A percentile compares a stretch with the other conserved stretches of the same genome.
These are phyloP conservation scores for Sporothrix dimorphospora DNA, from an alignment of 2,329 filamentous ascomycete species.

Conservation along the genomic window DNA sequence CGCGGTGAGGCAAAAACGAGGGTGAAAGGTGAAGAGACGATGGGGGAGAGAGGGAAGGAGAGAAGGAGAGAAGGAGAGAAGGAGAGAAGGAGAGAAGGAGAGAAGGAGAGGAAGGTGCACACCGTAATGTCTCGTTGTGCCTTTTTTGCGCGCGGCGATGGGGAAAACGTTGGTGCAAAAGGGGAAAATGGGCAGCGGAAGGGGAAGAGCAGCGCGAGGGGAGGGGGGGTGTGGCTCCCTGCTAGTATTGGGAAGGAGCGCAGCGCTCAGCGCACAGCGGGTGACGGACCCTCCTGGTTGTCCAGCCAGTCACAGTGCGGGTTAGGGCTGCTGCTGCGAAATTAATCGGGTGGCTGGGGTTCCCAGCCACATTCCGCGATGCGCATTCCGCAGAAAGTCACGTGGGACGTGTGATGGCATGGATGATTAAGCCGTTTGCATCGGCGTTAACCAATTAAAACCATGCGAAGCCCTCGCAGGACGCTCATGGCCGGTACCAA, in stretches of 20 bases:
- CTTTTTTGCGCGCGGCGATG: conserved; percentile 20
- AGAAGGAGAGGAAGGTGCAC: background rate
- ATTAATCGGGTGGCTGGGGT: conserved; percentile 37
- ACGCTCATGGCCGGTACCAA: background rate
- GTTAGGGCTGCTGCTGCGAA: conserved; percentile 27
- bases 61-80: background rate
- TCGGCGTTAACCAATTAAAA: conserved; percentile 7
- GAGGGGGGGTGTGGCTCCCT: conserved; percentile 26
- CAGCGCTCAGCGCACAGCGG: background rate
- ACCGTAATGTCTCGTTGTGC: conserved; percentile 19
- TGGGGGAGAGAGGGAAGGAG: background rate
- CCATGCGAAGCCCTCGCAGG: background rate
- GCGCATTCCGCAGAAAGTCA: background rate
- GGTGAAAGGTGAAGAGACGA: background rate
- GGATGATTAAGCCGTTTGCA: background rate
- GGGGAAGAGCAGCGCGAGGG: conserved; percentile 21
- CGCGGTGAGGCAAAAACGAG: background rate
- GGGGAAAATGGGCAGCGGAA: conserved; percentile 4
- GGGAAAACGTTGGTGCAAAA: conserved; percentile 14
- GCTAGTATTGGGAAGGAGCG: conserved; percentile 16
- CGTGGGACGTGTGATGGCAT: background rate
- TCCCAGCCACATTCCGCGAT: conserved; percentile 29
- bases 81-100: background rate
- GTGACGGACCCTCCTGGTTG: conserved; percentile 23
- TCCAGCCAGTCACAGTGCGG: conserved; percentile 29